These are phyloP conservation scores for Hericium erinaceus DNA, from an alignment of 768 basidiomycete genomes.

Conservation along the genomic window DNA sequence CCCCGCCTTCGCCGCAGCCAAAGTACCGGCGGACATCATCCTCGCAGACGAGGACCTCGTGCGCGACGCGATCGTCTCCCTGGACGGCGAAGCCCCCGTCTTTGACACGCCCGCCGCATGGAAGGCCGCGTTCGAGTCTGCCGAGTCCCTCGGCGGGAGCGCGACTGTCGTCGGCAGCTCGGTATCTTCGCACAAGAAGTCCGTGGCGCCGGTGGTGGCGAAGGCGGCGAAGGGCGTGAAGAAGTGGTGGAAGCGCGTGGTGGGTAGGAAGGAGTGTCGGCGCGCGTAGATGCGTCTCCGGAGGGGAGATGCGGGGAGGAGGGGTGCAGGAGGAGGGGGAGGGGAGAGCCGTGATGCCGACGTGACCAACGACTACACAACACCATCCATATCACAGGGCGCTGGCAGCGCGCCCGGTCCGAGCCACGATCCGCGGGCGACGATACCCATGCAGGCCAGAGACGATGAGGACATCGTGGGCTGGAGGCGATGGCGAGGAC, in stretches of 20 bases:
- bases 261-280: not conserved
- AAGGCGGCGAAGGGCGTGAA: not conserved
- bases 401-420: no score
- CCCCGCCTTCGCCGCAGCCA: not conserved
- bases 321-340: no score
- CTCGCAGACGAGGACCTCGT: not conserved
- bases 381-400: no score
- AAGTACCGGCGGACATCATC: not conserved
- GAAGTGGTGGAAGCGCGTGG: not conserved
- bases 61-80: not conserved
- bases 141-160: not conserved
- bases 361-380: no score
- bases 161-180: not conserved
- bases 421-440: no score
- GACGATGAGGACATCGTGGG: no score
- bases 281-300: no score
- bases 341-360: no score
- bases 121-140: not conserved
- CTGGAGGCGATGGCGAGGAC: no score
- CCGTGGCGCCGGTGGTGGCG: no score
- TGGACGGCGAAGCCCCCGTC: not conserved
- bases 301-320: no score
- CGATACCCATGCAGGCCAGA: no score
- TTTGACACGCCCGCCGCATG: not conserved
- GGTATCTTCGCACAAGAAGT: not conserved